A percentile compares a stretch with the other conserved stretches of the same genome.
These are phyloP conservation scores for Penicillium psychrosexuale DNA, from an alignment of 2,329 filamentous ascomycete species.

Conservation along the genomic window DNA sequence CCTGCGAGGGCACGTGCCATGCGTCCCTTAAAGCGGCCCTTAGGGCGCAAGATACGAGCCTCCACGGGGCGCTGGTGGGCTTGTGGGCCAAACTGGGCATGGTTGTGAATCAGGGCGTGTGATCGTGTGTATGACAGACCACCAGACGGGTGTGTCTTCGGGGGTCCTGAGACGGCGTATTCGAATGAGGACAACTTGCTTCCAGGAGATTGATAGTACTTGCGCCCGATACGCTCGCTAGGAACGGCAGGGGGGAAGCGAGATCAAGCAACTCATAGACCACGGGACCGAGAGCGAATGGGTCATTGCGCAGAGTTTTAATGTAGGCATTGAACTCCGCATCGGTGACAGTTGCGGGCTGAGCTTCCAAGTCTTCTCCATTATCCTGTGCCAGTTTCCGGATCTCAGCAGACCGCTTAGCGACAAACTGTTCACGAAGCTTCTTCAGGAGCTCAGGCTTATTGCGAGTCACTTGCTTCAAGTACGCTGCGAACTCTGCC, in stretches of 20 bases:
- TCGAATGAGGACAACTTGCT: conserved; percentile 39
- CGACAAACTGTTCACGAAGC: conserved; percentile 34
- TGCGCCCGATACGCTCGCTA: conserved; percentile 32
- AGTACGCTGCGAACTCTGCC: conserved; percentile 53
- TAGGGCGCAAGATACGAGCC: conserved; percentile 56
- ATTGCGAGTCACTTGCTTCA: conserved; percentile 46
- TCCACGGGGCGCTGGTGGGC: conserved; percentile 50
- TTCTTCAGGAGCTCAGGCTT: conserved; percentile 40
- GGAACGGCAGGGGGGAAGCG: conserved; percentile 43
- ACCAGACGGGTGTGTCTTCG: conserved; percentile 63
- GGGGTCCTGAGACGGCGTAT: conserved; percentile 50
- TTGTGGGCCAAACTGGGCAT: conserved; percentile 61
- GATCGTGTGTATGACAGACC: conserved; percentile 61
- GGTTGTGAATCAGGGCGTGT: conserved; percentile 55
- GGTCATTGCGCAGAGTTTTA: conserved; percentile 42
- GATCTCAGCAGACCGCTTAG: conserved; percentile 35
- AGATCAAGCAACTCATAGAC: conserved; percentile 58
- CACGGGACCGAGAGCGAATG: conserved; percentile 50
- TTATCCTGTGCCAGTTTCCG: conserved; percentile 42
- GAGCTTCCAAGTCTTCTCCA: conserved; percentile 34
- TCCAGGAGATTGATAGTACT: conserved; percentile 37
- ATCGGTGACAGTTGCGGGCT: conserved; percentile 36
- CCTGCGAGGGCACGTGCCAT: conserved; percentile 36
- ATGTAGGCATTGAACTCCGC: conserved; percentile 49
- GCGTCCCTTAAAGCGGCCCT: conserved; percentile 35